A percentile compares a stretch with the other conserved stretches of the same genome.
Conservation (phyloP, 768 basidiomycete genomes). For the Psilocybe cyanescens region DNA sequence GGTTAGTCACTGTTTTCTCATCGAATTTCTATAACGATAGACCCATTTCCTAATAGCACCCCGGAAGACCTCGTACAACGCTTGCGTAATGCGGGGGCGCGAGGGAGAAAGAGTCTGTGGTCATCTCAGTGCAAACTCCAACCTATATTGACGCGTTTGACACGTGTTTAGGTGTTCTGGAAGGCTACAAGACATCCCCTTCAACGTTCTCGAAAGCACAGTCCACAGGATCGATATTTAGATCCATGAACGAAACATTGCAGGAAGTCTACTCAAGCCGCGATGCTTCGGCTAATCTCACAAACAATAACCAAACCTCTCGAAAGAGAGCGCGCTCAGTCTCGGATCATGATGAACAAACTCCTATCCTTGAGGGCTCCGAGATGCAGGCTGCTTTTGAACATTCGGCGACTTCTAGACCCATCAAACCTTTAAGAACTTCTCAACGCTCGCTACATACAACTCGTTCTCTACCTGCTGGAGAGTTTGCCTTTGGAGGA, state of each 20-base stretch:
- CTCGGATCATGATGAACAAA: slow-evolving; percentile 13
- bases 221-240: slow-evolving; percentile 49
- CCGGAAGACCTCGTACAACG: slow-evolving; percentile 54
- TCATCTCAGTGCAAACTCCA: slow-evolving; percentile 7
- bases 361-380: not conserved
- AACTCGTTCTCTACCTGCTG: slow-evolving; percentile 42
- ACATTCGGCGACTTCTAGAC: slow-evolving; percentile 22
- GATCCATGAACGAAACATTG: slow-evolving; percentile 59
- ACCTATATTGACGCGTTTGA: slow-evolving; percentile 20
- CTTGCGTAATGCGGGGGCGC: slow-evolving; percentile 60
- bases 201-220: slow-evolving; percentile 44
- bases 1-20: slow-evolving; percentile 8
- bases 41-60: slow-evolving; percentile 31
- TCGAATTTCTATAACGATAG: not conserved
- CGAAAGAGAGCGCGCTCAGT: slow-evolving; percentile 44
- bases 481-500: slow-evolving; percentile 21
- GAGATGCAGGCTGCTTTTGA: not conserved
- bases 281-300: slow-evolving; percentile 7
- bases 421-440: slow-evolving; percentile 45
- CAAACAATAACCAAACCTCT: slow-evolving; percentile 10
- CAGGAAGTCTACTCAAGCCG: slow-evolving; percentile 43
- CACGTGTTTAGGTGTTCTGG: slow-evolving; percentile 55
- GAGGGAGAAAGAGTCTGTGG: slow-evolving; percentile 61
- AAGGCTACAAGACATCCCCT: slow-evolving; percentile 55
- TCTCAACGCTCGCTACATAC: slow-evolving; percentile 34